Evolutionary conservation across 352 stramenopile species (phyloP), one percentile per base, ranked within the genome.

Genomic region (Phytophthora litchii): DNA sequence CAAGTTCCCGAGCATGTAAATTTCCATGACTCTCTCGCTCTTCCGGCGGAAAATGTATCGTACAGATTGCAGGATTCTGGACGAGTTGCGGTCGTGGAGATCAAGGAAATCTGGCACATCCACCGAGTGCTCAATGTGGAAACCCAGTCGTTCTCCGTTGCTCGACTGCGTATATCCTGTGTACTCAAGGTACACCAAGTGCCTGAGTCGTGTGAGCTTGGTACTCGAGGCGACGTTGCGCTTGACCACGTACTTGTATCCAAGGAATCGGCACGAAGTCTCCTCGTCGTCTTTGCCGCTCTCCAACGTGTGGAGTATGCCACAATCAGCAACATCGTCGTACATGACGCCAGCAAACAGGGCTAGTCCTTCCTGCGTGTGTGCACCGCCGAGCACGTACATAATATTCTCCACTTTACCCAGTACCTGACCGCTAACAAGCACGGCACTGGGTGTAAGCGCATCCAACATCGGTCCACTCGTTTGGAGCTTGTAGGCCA

Each of bases 231-330:
- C 48, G 5, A 41, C 43, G 11, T 55, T 68, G 19, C 41, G 32
- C 38, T 72, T 72, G 43, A 80, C 69, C 50, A 85, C 56, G 64
- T 68, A 80, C 55, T 81, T 81, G 70, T 76, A 82, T 19, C 75
- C 75, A 7, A 85, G 49, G 48, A 71, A 81, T 4, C 61, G 54
- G 50, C 60, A 73, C n/a, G 65, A 60, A 13, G 59, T 53, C 3
- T 77, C 61, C 3, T 71, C 43, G 0, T 60, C 73, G 3, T 46
- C 52, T 6, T 27, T 8, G 3, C 45, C 44, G 1, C 7, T 21
- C 37, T 80, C 72, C 34, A 83, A 52, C 3, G 58, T 59, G 49
- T 73, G 45, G 5, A 83, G 71, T 4, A 78, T 60, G 6, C 67
- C 70, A 40, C 67, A 80, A 51, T 83, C 74, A 5, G 55, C 67